Conservation (phyloP, 176 grass and related monocot species). For the Bolboschoenus planiculmis region DNA sequence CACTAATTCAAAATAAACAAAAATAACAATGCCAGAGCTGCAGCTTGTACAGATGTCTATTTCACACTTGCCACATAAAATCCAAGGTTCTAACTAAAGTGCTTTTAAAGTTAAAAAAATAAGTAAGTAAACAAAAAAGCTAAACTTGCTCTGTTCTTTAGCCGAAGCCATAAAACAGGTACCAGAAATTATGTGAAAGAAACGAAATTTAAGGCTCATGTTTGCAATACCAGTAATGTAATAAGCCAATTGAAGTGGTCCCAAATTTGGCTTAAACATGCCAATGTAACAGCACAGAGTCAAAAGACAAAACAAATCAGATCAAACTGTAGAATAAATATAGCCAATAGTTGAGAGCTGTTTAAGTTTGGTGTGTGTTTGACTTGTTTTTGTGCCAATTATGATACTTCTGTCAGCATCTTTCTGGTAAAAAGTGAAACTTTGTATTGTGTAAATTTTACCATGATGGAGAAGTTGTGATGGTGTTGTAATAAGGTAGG, state of each 20-base stretch:
- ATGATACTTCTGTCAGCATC: not conserved
- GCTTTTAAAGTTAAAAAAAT: not conserved
- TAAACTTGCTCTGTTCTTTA: constrained; percentile 1
- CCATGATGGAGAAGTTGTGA: not conserved
- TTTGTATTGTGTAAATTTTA: not conserved
- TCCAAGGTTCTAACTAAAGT: not conserved
- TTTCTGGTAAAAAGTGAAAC: not conserved
- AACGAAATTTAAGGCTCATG: not conserved
- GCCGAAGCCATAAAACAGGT: not conserved
- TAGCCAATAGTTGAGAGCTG: not conserved
- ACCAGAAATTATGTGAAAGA: constrained; percentile 8
- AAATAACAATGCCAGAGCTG: not conserved
- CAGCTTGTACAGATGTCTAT: not conserved
- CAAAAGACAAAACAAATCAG: constrained; percentile 6
- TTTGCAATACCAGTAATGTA: not conserved
- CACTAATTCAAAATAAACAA: too few relatives aligned
- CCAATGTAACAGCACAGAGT: not conserved
- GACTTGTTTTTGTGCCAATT: not conserved
- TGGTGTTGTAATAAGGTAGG: not conserved
- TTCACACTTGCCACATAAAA: not conserved
- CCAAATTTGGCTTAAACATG: not conserved
- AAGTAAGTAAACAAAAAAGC: not conserved
- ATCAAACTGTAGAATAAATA: not conserved
- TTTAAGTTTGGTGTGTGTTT: not conserved
- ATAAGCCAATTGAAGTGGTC: constrained; percentile 9